Base-by-base conservation (phyloP, 2,329 filamentous ascomycete genomes). In the Lecanoromycetidae sp. region DNA sequence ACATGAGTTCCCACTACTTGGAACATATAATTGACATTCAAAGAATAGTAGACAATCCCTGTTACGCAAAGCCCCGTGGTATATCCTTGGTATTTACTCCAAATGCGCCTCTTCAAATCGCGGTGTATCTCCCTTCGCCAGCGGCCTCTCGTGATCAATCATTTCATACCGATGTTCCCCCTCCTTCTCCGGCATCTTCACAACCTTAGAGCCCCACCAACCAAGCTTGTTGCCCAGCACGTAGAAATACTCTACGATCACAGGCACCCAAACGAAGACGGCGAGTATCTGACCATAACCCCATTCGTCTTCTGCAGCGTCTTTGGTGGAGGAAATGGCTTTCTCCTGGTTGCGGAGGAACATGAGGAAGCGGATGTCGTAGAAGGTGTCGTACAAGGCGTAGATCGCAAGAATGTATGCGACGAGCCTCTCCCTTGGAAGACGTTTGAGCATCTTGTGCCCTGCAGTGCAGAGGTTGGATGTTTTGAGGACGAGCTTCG, bases 161-260 rank as follows among this genome's bases (percentile, higher is more conserved):
- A 20, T 22, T 13, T 12, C 35, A 13, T 15, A 19, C 35, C 20
- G 10, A 19, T 22, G 10, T 8, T n/a, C 9, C 35, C 35, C 8
- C 20, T 13, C 35, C n/a, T n/a, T 38, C 22, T 38, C 35, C 35
- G 35, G 20, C 19, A 38, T 22, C 13, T 22, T n/a, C 17, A 22
- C n/a, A n/a, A n/a, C 35, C 20, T 22, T 38, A 9, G 17, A n/a
- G 5, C 52, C 13, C 46, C 49, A 37, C 38, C 46, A n/a, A 20
- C 50, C 23, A 27, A 35, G n/a, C 33, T 33, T 26, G 22, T 32
- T 25, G 13, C 30, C 40, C 20, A 35, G 22, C 8, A 25, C 30
- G 15, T 44, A 44, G 13, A n/a, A 35, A 8, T 44, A 44, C n/a
- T 35, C 40, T n/a, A 44, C 40, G 22, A 36, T 5, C 32, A 44